Base-by-base conservation (phyloP, 306 rosid species). In the Prinsepia uniflora region DNA sequence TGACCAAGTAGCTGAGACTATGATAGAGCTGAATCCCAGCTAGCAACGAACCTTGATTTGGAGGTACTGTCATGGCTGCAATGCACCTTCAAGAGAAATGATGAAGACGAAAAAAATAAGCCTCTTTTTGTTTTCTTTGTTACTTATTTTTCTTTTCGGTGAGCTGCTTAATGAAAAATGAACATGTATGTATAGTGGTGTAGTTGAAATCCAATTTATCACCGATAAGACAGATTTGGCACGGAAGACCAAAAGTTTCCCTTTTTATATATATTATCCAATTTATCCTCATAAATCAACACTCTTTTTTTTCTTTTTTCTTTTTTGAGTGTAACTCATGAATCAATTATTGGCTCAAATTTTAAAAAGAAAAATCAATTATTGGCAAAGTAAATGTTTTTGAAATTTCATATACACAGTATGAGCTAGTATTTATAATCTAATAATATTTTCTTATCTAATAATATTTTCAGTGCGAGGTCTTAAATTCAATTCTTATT, bases 1-100 rank as follows among this genome's bases (percentile, higher is more conserved):
- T 6, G 8, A 63, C 14, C 6, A 43, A 43, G 43, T 43, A 10
- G 52, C 68, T 62, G 48, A n/a, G 13, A 39, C 7, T 59, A 5
- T 5, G 64, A 61, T 62, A 40, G 49, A n/a, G 13, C 48, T 42
- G 68, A 64, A 43, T 44, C 34, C 10, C 36, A 19, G 42, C 7
- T 58, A 53, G 11, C 58, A 53, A 53, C 18, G 10, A 11, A 64
- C 68, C 68, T 44, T 64, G 68, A 43, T 44, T 43, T 22, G 68
- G 15, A 44, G 68, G 53, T 43, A 44, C 53, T 43, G 50, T 64
- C 68, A 64, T 64, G 68, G 52, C 8, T 49, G 18, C 36, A 30
- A 30, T 13, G 58, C 7, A 58, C 42, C 43, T 22, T 56, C 6
- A 55, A 20, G 36, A 56, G 36, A 22, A 56, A 56, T 5, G 4